These are phyloP conservation scores for Tetrastigma voinierianum DNA, from an alignment of 164 flowering plant species.

Conservation along the genomic window DNA sequence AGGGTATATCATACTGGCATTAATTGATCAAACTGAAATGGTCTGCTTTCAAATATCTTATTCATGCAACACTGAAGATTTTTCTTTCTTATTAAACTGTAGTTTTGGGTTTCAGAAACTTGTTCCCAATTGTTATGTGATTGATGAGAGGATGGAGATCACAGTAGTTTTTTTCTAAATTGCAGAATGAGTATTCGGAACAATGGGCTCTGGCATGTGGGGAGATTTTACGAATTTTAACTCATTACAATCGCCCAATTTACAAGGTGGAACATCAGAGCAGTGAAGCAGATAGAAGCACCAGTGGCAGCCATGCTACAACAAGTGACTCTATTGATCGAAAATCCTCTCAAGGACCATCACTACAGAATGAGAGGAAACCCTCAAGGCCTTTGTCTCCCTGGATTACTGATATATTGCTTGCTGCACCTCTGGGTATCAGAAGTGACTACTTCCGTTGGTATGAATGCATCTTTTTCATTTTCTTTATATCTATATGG, in stretches of 20 bases:
- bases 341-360: conserved; percentile 29
- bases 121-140: no score
- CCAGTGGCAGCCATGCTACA: conserved; percentile 57
- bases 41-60: background rate
- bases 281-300: conserved; percentile 59
- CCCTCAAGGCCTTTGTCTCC: conserved; percentile 88
- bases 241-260: conserved; percentile 94
- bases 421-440: conserved; percentile 91
- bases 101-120: background rate
- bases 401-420: conserved; percentile 95
- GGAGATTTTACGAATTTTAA: conserved; percentile 79
- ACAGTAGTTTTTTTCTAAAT: background rate
- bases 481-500: background rate
- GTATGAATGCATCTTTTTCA: conserved; percentile 30
- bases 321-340: conserved; percentile 42
- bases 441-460: conserved; percentile 96
- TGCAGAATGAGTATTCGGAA: conserved; percentile 85
- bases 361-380: conserved; percentile 63
- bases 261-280: conserved; percentile 60
- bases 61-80: background rate
- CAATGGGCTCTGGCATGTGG: conserved; percentile 99
- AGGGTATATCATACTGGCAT: conserved; percentile 50
- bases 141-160: no score
- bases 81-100: background rate
- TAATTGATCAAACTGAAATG: background rate